Conservation (phyloP, 306 rosid species). For the Vachellia pachyceras region DNA sequence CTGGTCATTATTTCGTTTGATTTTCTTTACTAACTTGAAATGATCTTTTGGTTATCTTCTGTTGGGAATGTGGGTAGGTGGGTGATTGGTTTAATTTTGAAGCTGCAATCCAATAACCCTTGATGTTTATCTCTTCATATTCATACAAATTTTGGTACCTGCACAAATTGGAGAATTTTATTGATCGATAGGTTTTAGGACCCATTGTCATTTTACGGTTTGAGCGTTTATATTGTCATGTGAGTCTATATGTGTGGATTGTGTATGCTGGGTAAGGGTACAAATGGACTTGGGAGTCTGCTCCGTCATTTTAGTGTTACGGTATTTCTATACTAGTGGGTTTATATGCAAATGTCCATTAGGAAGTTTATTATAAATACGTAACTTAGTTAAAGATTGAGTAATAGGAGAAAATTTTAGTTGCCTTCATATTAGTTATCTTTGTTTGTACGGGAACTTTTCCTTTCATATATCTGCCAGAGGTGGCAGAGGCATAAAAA, state of each 20-base stretch:
- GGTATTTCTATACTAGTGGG: no score
- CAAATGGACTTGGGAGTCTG: background rate
- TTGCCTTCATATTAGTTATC: background rate
- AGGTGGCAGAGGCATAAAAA: background rate
- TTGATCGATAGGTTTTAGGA: background rate
- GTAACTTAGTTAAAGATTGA: background rate
- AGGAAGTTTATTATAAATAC: no score
- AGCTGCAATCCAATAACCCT: conserved; percentile 4
- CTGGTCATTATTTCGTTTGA: background rate
- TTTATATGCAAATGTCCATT: no score
- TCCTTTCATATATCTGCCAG: background rate
- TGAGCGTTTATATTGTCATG: background rate
- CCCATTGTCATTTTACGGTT: background rate
- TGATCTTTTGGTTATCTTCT: background rate
- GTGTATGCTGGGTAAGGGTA: background rate
- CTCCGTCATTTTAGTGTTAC: no score
- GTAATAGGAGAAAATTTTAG: background rate
- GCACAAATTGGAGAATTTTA: background rate
- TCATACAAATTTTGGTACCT: background rate
- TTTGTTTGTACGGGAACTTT: background rate
- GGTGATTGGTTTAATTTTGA: conserved; percentile 5
- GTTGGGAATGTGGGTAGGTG: background rate
- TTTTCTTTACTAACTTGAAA: background rate
- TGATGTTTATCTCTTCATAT: background rate
- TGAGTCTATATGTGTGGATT: background rate